phyloP scores from a whole-genome alignment of 164 flowering plant species.

The Aristolochia fimbriata region DNA sequence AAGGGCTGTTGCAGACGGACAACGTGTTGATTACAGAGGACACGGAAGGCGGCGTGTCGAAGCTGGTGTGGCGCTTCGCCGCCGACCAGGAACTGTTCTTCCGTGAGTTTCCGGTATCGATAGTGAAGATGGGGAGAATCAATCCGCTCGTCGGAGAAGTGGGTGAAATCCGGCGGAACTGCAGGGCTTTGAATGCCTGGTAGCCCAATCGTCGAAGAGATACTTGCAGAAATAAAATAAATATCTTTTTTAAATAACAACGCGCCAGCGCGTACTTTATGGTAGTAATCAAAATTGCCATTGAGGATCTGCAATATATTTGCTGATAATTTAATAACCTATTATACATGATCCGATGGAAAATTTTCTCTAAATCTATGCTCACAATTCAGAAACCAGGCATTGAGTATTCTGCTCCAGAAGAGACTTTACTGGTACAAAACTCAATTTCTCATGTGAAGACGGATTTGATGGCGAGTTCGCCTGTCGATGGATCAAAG shows the following conservation, averaged over 20 bases:
- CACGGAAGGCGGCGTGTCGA: constrained; percentile 26
- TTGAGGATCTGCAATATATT: no score
- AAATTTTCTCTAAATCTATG: no score
- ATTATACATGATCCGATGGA: no score
- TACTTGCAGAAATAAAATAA: no score
- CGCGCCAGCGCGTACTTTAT: no score
- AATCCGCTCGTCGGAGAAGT: constrained; percentile 46
- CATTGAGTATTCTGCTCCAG: no score
- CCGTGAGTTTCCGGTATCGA: constrained; percentile 35
- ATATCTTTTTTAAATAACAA: no score
- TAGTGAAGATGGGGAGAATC: constrained; percentile 72
- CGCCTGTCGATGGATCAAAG: constrained; percentile 58
- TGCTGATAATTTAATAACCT: no score
- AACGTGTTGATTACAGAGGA: constrained; percentile 44
- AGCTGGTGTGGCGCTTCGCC: constrained; percentile 9
- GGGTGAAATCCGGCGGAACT: constrained; percentile 57
- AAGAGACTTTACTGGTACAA: no score
- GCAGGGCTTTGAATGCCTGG: constrained; percentile 32
- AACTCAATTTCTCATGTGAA: constrained; percentile 11
- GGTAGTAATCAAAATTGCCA: no score
- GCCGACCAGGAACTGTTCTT: constrained; percentile 26
- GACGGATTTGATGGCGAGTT: constrained; percentile 29
- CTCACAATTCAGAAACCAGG: no score
- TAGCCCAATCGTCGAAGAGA: neutral
- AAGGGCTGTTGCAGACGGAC: constrained; percentile 52